phyloP scores from a whole-genome alignment of 495 filamentous ascomycete species.

The Hypomontagnella monticulosa region DNA sequence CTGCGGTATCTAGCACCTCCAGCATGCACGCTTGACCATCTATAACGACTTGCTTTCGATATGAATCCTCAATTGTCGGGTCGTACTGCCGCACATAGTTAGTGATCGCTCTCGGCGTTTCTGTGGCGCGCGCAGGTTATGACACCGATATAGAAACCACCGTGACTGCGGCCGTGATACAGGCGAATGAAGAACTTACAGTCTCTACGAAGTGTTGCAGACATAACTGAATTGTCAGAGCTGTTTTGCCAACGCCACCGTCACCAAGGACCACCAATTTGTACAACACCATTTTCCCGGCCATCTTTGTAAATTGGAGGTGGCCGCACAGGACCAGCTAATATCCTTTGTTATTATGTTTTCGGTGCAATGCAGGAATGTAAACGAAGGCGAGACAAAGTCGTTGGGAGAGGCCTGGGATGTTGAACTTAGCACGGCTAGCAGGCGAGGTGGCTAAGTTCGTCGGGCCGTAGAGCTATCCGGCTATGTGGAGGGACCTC shows the following conservation, averaged over 20 bases:
- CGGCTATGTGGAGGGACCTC: constrained; percentile 39
- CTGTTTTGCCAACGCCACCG: constrained; percentile 88
- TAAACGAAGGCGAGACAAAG: constrained; percentile 11
- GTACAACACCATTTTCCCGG: constrained; percentile 92
- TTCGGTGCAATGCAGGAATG: constrained; percentile 7
- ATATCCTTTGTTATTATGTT: constrained; percentile 6
- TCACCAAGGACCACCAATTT: constrained; percentile 96
- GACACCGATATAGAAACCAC: not conserved
- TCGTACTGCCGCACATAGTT: constrained; percentile 69
- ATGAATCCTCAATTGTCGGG: constrained; percentile 96
- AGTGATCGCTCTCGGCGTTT: constrained; percentile 28
- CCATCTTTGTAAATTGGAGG: constrained; percentile 53
- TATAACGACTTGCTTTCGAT: constrained; percentile 98
- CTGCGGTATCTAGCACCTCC: constrained; percentile 96
- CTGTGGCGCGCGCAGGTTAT: constrained; percentile 5
- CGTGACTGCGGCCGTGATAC: not conserved
- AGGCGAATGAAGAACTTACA: constrained; percentile 46
- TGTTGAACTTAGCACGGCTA: constrained; percentile 33
- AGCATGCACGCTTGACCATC: constrained; percentile 97
- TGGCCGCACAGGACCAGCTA: constrained; percentile 31
- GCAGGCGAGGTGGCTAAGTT: constrained; percentile 42
- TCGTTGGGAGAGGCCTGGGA: constrained; percentile 8
- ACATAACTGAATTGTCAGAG: constrained; percentile 93
- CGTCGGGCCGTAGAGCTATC: constrained; percentile 40
- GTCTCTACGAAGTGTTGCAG: constrained; percentile 69